phyloP scores from a whole-genome alignment of 352 stramenopile species.

The Phytophthora foliorum region DNA sequence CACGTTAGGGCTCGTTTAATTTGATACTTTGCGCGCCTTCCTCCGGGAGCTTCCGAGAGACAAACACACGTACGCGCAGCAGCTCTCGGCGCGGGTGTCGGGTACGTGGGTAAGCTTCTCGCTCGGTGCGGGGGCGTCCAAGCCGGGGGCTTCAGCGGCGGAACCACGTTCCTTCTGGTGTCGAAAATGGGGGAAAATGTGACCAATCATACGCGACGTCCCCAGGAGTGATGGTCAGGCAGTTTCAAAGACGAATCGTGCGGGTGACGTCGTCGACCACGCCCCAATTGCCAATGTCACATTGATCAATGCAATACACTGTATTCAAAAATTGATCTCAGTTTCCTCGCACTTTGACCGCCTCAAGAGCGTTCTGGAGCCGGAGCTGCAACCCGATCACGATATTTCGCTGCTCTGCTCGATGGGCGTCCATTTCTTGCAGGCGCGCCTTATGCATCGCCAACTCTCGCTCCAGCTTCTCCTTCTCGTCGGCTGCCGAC shows the following conservation, averaged over 20 bases:
- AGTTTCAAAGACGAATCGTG: conserved; percentile 23
- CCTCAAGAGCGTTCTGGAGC: no score
- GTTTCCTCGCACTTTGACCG: no score
- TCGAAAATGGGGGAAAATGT: conserved; percentile 2
- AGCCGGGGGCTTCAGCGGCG: conserved; percentile 6
- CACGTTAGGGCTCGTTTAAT: conserved; percentile 19
- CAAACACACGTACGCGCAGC: conserved; percentile 6
- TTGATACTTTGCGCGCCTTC: conserved; percentile 7
- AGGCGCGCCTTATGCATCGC: no score
- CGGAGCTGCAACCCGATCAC: no score
- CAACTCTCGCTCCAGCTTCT: no score
- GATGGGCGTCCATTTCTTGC: no score
- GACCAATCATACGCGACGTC: conserved; percentile 12
- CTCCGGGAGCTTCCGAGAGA: no score
- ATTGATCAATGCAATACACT: no score
- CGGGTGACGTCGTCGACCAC: conserved; percentile 25
- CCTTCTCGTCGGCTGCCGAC: no score
- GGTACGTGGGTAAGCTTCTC: not conserved
- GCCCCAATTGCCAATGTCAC: no score
- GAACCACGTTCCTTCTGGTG: conserved; percentile 23
- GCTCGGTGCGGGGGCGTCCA: not conserved
- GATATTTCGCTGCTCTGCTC: no score
- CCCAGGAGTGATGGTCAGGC: conserved; percentile 3
- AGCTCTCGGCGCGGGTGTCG: not conserved
- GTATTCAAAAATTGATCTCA: no score